These are phyloP conservation scores for Aphanomyces astaci DNA, from an alignment of 352 stramenopile species.

Conservation along the genomic window DNA sequence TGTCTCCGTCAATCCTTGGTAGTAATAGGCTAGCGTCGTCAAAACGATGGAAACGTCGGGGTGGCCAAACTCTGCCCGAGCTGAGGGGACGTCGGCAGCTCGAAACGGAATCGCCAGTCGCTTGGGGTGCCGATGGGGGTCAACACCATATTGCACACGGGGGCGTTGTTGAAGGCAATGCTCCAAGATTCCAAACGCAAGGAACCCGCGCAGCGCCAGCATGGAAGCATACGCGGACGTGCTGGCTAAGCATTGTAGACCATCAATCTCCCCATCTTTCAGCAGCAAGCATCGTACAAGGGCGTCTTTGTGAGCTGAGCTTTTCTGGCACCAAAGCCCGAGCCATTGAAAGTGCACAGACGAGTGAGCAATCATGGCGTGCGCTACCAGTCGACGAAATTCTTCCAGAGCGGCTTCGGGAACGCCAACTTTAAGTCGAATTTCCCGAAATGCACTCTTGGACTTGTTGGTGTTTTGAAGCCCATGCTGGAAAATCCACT, in stretches of 20 bases:
- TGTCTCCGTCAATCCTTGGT: constrained; percentile 41
- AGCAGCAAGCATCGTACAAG: constrained; percentile 39
- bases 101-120: constrained; percentile 80
- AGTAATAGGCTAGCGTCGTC: constrained; percentile 81
- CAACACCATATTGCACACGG: constrained; percentile 71
- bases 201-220: constrained; percentile 58
- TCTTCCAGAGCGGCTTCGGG: background rate
- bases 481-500: background rate
- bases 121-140: constrained; percentile 38
- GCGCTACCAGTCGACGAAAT: background rate
- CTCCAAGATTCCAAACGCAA: constrained; percentile 69
- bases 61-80: constrained; percentile 83
- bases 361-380: constrained; percentile 42
- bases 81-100: constrained; percentile 69
- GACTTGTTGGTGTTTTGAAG: background rate
- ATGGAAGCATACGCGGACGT: constrained; percentile 23
- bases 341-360: constrained; percentile 68
- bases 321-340: constrained; percentile 22
- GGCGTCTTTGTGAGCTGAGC: background rate
- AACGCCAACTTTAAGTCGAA: background rate
- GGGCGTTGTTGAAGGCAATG: constrained; percentile 82
- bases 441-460: background rate
- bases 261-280: constrained; percentile 26
- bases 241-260: background rate
- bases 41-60: constrained; percentile 77